Evolutionary conservation across 1,284 basidiomycete species (phyloP), one percentile per base, ranked within the genome.

Genomic region (Ceratobasidium sp.): DNA sequence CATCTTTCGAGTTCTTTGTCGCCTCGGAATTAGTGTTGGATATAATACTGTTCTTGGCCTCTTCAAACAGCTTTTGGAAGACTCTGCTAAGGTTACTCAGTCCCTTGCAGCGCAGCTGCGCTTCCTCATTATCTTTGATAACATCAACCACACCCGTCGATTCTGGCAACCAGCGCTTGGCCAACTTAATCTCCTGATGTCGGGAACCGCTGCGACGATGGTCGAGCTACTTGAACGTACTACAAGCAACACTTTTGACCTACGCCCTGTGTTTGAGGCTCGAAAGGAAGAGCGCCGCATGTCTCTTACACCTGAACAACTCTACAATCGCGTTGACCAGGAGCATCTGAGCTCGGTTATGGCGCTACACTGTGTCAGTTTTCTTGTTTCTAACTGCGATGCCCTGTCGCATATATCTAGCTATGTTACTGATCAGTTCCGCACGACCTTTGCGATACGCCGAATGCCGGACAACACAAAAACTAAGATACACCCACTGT

Each of bases 91-190:
- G 2, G 3, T 17, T 2, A 61, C 59, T 2, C 6, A 61, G n/a
- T 28, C 13, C 20, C 70, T 74, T 3, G 46, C 48, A 20, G 28
- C 4, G 1, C 9, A 4, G 12, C 26, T 6, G 5, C 61, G 46
- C 57, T 74, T 59, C n/a, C 20, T 62, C n/a, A 33, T 74, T 10
- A 62, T 74, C 57, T 28, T n/a, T 33, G 57, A 74, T 23, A 62
- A 74, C 44, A 62, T 74, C 13, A 48, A 74, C 20, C 20, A 57
- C 1, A 38, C 33, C 5, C 56, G 61, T 20, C 44, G 13, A 15
- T 50, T 74, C 57, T 74, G 57, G 57, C 5, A 17, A 12, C 54
- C 54, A 5, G 1, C 23, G 12, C 70, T 62, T n/a, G 70, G 70
- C 20, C 70, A 74, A 23, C 46, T 38, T 1, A 26, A 62, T 13